Percentiles rank a stretch among this genome's conserved stretches.
phyloP scores from a whole-genome alignment of 1,284 basidiomycete genomes.

The Phylloporus gajari region DNA sequence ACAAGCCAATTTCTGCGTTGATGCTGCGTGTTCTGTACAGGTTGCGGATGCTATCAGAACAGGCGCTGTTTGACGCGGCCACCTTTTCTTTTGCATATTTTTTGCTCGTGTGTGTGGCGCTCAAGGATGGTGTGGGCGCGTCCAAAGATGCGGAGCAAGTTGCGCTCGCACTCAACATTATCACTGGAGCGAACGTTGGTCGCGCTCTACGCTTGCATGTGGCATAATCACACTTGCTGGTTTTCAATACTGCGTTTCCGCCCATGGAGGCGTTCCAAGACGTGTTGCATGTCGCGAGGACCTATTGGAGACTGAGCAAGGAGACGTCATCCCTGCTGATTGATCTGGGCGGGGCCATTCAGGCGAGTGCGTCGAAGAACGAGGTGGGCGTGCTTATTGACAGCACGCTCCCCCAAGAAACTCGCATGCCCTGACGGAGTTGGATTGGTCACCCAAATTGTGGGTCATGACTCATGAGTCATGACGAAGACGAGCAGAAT shows the following conservation, averaged over 20 bases:
- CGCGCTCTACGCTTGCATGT: not conserved
- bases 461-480: conserved; percentile 91
- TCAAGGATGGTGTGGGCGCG: conserved; percentile 71
- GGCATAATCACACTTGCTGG: conserved; percentile 48
- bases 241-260: conserved; percentile 76
- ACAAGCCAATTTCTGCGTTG: conserved; percentile 71
- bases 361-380: conserved; percentile 66
- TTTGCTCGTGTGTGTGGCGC: conserved; percentile 78
- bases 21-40: conserved; percentile 90
- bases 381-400: conserved; percentile 78
- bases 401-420: conserved; percentile 88
- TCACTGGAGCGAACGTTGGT: conserved; percentile 86
- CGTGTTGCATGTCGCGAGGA: conserved; percentile 80
- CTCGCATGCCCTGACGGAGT: conserved; percentile 89
- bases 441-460: conserved; percentile 91
- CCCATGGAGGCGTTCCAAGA: conserved; percentile 76
- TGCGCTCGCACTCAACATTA: conserved; percentile 83
- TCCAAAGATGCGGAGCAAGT: conserved; percentile 77
- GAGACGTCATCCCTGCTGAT: conserved; percentile 87
- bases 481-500: conserved; percentile 95
- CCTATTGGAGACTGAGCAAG: conserved; percentile 86
- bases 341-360: conserved; percentile 86
- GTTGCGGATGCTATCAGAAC: conserved; percentile 84
- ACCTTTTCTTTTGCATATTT: conserved; percentile 89
- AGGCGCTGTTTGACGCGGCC: conserved; percentile 83